Evolutionary conservation across 1,284 basidiomycete genomes (phyloP).

Genomic region (Ustilago tritici): DNA sequence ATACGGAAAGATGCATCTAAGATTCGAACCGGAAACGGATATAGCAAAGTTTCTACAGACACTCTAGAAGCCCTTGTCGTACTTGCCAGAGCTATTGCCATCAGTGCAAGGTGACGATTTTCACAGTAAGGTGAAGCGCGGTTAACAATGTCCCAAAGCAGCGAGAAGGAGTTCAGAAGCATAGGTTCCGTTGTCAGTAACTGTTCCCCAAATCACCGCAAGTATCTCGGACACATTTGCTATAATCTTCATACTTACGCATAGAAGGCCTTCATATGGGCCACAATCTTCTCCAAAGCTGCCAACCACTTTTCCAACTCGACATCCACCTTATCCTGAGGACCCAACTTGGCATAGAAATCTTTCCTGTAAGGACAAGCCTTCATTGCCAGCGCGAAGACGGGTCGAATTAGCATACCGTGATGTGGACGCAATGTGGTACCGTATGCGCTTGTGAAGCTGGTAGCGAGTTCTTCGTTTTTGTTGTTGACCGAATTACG

Average conservation of each 20-base stretch:
- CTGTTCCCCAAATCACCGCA: not conserved
- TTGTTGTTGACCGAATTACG: conserved; percentile 79
- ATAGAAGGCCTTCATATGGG: conserved; percentile 79
- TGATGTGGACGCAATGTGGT: conserved; percentile 86
- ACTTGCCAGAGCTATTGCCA: conserved; percentile 46
- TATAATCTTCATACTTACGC: conserved; percentile 47
- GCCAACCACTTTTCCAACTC: conserved; percentile 83
- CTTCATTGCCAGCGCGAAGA: conserved; percentile 95
- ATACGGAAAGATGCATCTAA: not conserved
- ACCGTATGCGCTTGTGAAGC: conserved; percentile 87
- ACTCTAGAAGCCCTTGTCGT: conserved; percentile 58
- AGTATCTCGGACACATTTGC: not conserved
- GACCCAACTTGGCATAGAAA: conserved; percentile 89
- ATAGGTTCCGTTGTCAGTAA: not conserved
- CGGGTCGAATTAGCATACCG: conserved; percentile 84
- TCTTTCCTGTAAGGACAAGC: conserved; percentile 91
- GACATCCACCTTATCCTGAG: conserved; percentile 77
- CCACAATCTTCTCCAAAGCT: conserved; percentile 80
- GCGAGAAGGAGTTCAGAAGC: not conserved
- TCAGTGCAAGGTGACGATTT: not conserved
- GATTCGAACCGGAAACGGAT: conserved; percentile 11
- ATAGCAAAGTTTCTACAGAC: not conserved
- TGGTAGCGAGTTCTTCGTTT: conserved; percentile 78
- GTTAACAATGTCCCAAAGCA: too few relatives aligned
- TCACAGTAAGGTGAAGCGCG: too few relatives aligned